phyloP scores from a whole-genome alignment of 331 rosid species.

The Pyrus hybrid region DNA sequence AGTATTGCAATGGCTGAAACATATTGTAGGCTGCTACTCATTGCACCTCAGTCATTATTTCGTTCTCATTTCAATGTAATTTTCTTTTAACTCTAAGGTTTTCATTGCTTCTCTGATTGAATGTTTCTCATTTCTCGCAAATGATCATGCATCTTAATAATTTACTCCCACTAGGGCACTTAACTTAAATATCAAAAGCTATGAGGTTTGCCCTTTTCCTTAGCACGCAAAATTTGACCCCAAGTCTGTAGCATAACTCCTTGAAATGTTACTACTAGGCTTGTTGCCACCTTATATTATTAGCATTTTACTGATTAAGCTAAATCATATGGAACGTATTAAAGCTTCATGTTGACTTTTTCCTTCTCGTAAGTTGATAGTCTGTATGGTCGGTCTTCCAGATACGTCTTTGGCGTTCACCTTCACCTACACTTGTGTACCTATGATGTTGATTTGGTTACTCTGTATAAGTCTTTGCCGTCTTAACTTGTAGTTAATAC shows the following conservation, averaged over 20 bases:
- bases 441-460: not conserved
- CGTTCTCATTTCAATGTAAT: constrained; percentile 92
- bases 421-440: not conserved
- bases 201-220: not conserved
- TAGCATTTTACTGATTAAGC: not conserved
- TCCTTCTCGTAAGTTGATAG: not conserved
- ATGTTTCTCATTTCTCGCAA: not conserved
- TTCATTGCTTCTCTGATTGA: not conserved
- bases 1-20: constrained; percentile 98
- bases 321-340: not conserved
- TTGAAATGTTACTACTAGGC: not conserved
- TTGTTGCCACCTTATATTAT: not conserved
- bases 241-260: not conserved
- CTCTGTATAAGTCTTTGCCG: not conserved
- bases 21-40: constrained; percentile 76
- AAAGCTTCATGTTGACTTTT: not conserved
- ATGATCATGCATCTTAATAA: not conserved
- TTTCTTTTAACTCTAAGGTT: constrained; percentile 13
- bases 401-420: not conserved
- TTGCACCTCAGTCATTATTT: constrained; percentile 78
- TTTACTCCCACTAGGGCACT: not conserved
- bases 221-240: not conserved
- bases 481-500: not conserved
- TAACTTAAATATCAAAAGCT: not conserved
- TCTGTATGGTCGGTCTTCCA: not conserved